Evolutionary conservation across 1,139 yeast genomes (phyloP).

Genomic region (Saccharomyces hybrid): DNA sequence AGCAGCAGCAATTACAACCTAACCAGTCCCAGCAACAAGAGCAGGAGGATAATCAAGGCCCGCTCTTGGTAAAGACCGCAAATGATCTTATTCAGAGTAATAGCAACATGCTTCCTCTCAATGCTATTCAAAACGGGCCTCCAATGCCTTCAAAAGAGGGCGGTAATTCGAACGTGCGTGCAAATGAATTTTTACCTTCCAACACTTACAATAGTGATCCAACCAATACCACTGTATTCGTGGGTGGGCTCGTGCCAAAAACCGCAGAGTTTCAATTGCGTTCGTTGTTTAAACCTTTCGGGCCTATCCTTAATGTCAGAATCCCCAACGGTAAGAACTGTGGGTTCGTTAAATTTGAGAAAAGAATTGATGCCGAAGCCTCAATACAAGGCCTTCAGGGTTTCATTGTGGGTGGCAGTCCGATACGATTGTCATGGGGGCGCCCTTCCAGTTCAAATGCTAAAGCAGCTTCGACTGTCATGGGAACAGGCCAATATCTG

Average conservation of each 20-base stretch:
- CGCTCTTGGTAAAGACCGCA: slow-evolving; percentile 13
- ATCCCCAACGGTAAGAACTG: slow-evolving; percentile 91
- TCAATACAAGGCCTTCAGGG: slow-evolving; percentile 94
- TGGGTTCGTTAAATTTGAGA: slow-evolving; percentile 80
- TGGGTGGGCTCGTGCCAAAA: slow-evolving; percentile 76
- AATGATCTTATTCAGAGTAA: slow-evolving; percentile 8
- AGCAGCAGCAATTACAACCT: slow-evolving; percentile 7
- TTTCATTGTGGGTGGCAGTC: slow-evolving; percentile 75
- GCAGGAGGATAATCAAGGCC: slow-evolving; percentile 6
- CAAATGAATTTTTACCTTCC: not conserved
- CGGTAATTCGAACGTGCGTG: not conserved
- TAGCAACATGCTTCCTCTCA: not conserved
- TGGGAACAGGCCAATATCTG: slow-evolving; percentile 1
- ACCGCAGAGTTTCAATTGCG: slow-evolving; percentile 71
- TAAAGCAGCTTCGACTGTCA: slow-evolving; percentile 7
- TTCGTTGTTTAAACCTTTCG: slow-evolving; percentile 74
- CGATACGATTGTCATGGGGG: slow-evolving; percentile 89
- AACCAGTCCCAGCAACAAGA: slow-evolving; percentile 5
- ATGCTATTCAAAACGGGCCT: not conserved
- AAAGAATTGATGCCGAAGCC: slow-evolving; percentile 77
- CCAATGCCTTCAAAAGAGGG: not conserved
- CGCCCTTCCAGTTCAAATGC: slow-evolving; percentile 32
- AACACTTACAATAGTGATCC: slow-evolving; percentile 46
- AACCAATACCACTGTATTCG: slow-evolving; percentile 86
- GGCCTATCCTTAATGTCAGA: slow-evolving; percentile 74